Evolutionary conservation across 176 grass and related monocot species (phyloP).

Genomic region (Thinopyrum elongatum): DNA sequence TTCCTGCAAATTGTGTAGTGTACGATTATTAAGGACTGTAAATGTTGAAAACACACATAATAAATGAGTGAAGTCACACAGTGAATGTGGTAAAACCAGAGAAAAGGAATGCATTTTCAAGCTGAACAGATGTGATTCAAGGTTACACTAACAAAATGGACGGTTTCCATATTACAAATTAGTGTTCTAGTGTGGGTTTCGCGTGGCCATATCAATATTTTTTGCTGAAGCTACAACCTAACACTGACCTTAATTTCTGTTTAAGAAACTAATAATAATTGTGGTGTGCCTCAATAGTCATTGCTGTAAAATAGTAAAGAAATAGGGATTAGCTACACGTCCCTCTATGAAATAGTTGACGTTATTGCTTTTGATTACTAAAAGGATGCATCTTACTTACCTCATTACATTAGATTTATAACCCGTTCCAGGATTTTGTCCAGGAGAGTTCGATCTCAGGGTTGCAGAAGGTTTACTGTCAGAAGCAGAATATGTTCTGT

Average conservation of each 20-base stretch:
- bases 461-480: conserved; percentile 25
- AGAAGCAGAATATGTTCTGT: conserved; percentile 24
- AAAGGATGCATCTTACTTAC: conserved; percentile 31
- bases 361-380: neutral
- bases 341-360: conserved; percentile 7
- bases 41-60: conserved; percentile 11
- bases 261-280: conserved; percentile 7
- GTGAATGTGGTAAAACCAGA: neutral
- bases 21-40: neutral
- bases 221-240: neutral
- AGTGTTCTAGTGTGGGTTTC: neutral
- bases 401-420: conserved; percentile 27
- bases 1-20: conserved; percentile 44
- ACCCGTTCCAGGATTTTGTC: conserved; percentile 22
- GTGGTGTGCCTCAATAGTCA: conserved; percentile 13
- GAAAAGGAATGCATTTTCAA: conserved; percentile 5
- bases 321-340: neutral
- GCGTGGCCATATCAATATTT: neutral
- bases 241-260: neutral
- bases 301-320: conserved; percentile 11
- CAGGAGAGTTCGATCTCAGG: conserved; percentile 6
- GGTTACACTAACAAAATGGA: neutral
- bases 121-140: neutral
- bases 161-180: neutral
- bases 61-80: neutral